Evolutionary conservation across 805 yeast genomes (phyloP).

Genomic region (Zygotorulaspora chibaensis): DNA sequence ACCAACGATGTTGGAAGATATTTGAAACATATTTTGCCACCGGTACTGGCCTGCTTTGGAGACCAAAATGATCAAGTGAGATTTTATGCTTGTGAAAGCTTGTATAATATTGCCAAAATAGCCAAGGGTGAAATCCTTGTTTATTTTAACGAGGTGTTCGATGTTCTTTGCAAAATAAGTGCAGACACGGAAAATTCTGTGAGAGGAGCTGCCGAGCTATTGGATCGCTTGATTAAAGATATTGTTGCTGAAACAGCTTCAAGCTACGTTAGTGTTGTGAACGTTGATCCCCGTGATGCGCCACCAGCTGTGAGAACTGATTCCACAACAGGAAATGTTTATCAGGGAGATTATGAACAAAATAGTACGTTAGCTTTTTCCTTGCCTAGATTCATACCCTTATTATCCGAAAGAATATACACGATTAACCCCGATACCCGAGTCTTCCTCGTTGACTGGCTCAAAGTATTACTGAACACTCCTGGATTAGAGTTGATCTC

Average conservation of each 20-base stretch:
- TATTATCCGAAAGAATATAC: constrained; percentile 85
- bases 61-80: constrained; percentile 97
- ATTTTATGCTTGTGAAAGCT: constrained; percentile 93
- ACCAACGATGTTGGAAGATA: constrained; percentile 75
- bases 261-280: constrained; percentile 71
- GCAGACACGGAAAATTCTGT: constrained; percentile 90
- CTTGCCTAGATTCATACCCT: constrained; percentile 80
- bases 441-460: constrained; percentile 89
- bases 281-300: constrained; percentile 43
- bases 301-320: constrained; percentile 46
- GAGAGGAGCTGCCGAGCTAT: constrained; percentile 89
- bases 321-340: constrained; percentile 49
- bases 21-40: constrained; percentile 81
- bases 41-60: constrained; percentile 91
- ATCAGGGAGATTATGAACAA: constrained; percentile 58
- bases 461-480: constrained; percentile 83
- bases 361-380: constrained; percentile 59
- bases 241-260: constrained; percentile 94
- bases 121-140: constrained; percentile 91
- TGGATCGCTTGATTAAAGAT: constrained; percentile 87
- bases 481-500: constrained; percentile 87
- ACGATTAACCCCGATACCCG: constrained; percentile 91
- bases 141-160: constrained; percentile 92
- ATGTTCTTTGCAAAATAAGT: constrained; percentile 81
- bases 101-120: constrained; percentile 93